Evolutionary conservation across 805 yeast genomes (phyloP), one percentile per base, ranked within the genome.

Genomic region (Pichia rugopelliculosa): DNA sequence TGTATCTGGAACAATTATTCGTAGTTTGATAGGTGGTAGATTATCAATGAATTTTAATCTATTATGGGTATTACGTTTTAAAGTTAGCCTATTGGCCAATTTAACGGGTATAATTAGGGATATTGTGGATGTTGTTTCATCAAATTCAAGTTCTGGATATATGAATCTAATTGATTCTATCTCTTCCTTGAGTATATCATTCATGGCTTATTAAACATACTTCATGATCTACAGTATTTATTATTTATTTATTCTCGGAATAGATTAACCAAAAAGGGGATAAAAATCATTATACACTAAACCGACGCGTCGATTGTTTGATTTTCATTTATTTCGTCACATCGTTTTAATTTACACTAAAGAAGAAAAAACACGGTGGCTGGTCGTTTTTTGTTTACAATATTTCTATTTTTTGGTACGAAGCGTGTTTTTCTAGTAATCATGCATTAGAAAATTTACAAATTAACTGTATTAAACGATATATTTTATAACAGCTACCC

Each of bases 151-250:
- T 45, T 75, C 73, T 1, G 75, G 75, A 49, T 61, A 76, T 1
- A 75, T 75, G 0, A 71, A 68, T 41, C 48, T 46, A 37, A 75
- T 50, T 4, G 72, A 66, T 36, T 64, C 69, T 17, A 76, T 59
- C 50, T 75, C 79, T 49, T 72, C 72, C 1, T 42, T 36, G 17
- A 49, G 46, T 22, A 30, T 37, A 30, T 46, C 41, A 2, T 5
- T 30, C 34, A 30, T 30, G 34, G 10, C 6, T 15, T 3, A 10
- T n/a, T 6, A 8, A 30, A 30, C 11, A 27, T 13, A 7, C n/a
- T 27, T 12, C 13, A 15, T 27, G 12, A 20, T 15, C 6, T 36
- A 11, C 38, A 36, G 10, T 36, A 8, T 18, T 18, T 17, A n/a
- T n/a, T n/a, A n/a, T n/a, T n/a, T n/a, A n/a, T 17, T 1, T 8